phyloP scores from a whole-genome alignment of 202 grass and related monocot species.

The Eragrostis tef region DNA sequence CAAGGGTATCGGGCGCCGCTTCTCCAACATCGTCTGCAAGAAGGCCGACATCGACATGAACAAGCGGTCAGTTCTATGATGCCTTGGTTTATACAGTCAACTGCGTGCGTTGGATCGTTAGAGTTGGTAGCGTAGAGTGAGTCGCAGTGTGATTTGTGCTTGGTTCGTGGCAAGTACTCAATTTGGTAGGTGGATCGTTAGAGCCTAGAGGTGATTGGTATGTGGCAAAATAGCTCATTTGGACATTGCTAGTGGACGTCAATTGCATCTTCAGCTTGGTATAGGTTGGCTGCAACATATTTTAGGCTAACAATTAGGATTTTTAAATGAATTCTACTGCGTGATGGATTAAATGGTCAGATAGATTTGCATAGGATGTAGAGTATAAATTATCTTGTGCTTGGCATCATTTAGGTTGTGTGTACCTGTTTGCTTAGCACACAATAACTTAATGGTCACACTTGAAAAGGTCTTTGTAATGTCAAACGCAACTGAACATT shows the following conservation, averaged over 20 bases:
- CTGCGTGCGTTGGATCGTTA: too few relatives aligned
- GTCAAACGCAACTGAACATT: not conserved
- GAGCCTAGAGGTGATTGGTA: not conserved
- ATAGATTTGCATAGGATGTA: not conserved
- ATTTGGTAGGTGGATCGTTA: too few relatives aligned
- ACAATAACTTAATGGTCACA: not conserved
- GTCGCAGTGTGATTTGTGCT: not conserved
- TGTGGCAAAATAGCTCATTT: not conserved
- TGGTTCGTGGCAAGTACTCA: not conserved
- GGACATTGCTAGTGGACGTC: not conserved
- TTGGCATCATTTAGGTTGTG: too few relatives aligned
- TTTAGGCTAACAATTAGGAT: not conserved
- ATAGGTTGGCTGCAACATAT: not conserved
- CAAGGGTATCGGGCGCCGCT: conserved; percentile 74
- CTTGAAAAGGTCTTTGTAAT: not conserved
- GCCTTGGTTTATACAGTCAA: not conserved
- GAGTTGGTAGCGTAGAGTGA: not conserved
- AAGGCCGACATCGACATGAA: conserved; percentile 86
- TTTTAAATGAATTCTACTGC: not conserved
- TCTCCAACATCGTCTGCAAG: conserved; percentile 79
- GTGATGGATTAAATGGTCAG: not conserved
- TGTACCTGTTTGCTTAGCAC: not conserved
- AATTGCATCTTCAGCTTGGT: not conserved
- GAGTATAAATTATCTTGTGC: not conserved
- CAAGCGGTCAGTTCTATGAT: conserved; percentile 50